phyloP scores from a whole-genome alignment of 805 yeast genomes.

The Candida caryicola region DNA sequence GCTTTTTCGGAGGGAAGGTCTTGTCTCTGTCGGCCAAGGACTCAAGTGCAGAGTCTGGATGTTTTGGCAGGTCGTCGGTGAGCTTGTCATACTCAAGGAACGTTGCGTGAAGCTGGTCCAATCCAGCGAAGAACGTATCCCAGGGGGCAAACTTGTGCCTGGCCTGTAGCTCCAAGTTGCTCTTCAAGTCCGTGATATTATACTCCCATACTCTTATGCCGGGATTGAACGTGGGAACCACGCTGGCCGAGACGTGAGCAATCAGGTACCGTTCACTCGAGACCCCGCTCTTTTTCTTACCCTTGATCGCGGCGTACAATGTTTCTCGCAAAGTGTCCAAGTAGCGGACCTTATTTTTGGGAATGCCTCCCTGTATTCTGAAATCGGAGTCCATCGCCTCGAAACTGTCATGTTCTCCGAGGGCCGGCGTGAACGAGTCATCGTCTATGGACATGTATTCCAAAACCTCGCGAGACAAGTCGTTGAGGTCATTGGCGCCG shows the following conservation, averaged over 20 bases:
- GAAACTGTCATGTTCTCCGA: constrained; percentile 3
- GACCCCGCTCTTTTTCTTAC: constrained; percentile 40
- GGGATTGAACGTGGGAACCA: constrained; percentile 83
- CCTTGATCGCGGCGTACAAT: constrained; percentile 50
- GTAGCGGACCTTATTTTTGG: constrained; percentile 62
- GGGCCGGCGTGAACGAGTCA: constrained; percentile 13
- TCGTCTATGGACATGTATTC: constrained; percentile 13
- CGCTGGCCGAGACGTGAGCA: constrained; percentile 67
- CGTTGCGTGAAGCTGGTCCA: constrained; percentile 36
- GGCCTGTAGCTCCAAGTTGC: constrained; percentile 14
- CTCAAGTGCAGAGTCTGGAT: constrained; percentile 15
- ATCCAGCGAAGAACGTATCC: constrained; percentile 52
- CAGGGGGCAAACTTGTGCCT: constrained; percentile 44
- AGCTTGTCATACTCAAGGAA: constrained; percentile 26
- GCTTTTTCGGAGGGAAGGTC: constrained; percentile 62
- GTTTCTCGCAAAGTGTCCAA: constrained; percentile 55
- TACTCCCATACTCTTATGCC: constrained; percentile 86
- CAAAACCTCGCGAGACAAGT: not conserved
- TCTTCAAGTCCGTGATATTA: constrained; percentile 57
- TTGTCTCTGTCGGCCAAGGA: constrained; percentile 43
- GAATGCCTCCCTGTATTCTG: constrained; percentile 58
- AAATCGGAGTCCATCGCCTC: constrained; percentile 12
- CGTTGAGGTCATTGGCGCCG: not conserved
- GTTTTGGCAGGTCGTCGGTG: constrained; percentile 13
- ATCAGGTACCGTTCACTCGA: constrained; percentile 61